Evolutionary conservation across 345 rosid genomes (phyloP), one percentile per base, ranked within the genome.

Genomic region (Arabidopsis arenosa): DNA sequence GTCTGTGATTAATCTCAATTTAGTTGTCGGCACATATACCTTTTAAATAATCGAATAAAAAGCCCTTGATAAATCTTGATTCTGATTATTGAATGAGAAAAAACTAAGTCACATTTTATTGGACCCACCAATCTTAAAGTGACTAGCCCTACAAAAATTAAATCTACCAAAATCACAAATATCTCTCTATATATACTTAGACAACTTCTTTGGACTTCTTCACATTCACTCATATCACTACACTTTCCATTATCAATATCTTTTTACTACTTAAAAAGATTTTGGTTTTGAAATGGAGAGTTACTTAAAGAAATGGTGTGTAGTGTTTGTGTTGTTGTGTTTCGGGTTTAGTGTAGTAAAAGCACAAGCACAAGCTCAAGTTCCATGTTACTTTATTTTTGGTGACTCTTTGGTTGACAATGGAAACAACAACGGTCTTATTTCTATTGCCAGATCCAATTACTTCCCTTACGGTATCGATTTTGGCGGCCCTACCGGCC

Each of bases 341-440:
- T 52, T 79, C 23, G 74, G 74, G 26, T 67, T 53, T 26, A 73
- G 65, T 60, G 41, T 36, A 40, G 64, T 48, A 10, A 78, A 53
- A 18, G 73, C 73, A 78, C 76, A 78, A 51, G 58, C 70, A 49
- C 65, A 59, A 45, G 44, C 75, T 14, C 90, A 91, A 66, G 97
- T 80, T 18, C 97, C 98, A 32, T 88, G 97, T 72, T 91, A 82
- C 87, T 93, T 91, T 71, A 64, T 91, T 49, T 93, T 93, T 48
- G 98, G 98, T 60, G 98, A 93, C 60, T 93, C 98, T n/a, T 79
- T 93, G 82, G 96, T 89, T 32, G 98, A 93, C 45, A 89, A 89
- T 75, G 98, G 98, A 69, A 93, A 93, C 75, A 93, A 93, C 80
- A 93, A 93, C 43, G 81, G 63, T 32, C 97, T 93, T 32, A 18